phyloP scores from a whole-genome alignment of 768 basidiomycete species.

The Leucocoprinus birnbaumii region DNA sequence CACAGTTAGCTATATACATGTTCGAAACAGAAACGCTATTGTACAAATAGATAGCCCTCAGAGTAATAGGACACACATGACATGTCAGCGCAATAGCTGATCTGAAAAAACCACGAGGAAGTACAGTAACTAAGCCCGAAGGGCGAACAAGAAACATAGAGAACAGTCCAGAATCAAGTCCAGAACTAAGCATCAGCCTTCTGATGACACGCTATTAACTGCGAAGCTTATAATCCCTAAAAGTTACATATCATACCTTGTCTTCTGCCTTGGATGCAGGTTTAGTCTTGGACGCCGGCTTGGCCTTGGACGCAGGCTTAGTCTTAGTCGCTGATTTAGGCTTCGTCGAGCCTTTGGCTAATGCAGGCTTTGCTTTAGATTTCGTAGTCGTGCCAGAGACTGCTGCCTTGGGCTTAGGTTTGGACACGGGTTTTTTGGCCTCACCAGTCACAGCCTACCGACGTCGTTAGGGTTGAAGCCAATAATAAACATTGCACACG shows the following conservation, averaged over 20 bases:
- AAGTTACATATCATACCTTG: slow-evolving; percentile 8
- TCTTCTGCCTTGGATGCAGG: slow-evolving; percentile 25
- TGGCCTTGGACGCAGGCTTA: slow-evolving; percentile 21
- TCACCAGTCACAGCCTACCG: slow-evolving; percentile 33
- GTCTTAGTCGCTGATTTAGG: slow-evolving; percentile 27
- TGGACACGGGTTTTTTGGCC: slow-evolving; percentile 32
- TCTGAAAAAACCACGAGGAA: background rate
- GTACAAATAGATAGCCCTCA: slow-evolving; percentile 11
- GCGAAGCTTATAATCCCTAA: background rate
- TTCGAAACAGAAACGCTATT: slow-evolving; percentile 1
- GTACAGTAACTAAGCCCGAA: background rate
- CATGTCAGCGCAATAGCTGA: background rate
- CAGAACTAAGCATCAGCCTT: slow-evolving; percentile 7
- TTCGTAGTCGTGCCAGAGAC: slow-evolving; percentile 27
- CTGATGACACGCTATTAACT: slow-evolving; percentile 19
- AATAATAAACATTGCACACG: background rate
- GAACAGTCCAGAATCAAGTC: background rate
- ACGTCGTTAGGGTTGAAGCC: background rate
- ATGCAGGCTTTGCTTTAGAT: slow-evolving; percentile 23
- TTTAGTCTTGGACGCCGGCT: slow-evolving; percentile 18
- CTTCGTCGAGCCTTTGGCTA: slow-evolving; percentile 23
- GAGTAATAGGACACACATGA: background rate
- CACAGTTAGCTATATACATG: background rate
- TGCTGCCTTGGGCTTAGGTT: slow-evolving; percentile 25
- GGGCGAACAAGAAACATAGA: background rate